Percentiles rank a stretch among this genome's conserved stretches.
These are phyloP conservation scores for Cichorium intybus DNA, from an alignment of 140 eudicot genomes.

Conservation along the genomic window DNA sequence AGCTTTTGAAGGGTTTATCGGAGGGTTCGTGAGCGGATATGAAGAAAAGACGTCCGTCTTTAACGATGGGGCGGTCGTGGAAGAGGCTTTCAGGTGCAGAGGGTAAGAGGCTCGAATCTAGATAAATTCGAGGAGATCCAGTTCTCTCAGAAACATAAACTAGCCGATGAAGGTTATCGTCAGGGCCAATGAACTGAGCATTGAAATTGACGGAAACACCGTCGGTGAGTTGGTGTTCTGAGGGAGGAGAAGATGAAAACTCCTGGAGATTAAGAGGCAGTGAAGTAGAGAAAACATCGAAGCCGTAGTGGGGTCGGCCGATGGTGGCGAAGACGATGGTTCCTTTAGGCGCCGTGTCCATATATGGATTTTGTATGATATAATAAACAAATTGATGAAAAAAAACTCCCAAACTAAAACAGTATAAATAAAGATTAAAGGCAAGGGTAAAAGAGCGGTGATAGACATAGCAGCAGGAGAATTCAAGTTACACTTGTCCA, in stretches of 20 bases:
- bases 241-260: not conserved
- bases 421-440: too few species aligned
- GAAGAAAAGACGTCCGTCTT: slow-evolving; percentile 38
- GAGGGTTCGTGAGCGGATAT: slow-evolving; percentile 60
- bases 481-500: slow-evolving; percentile 10
- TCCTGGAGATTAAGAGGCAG: slow-evolving; percentile 25
- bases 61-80: slow-evolving; percentile 67
- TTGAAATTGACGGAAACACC: slow-evolving; percentile 63
- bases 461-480: not conserved
- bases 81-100: slow-evolving; percentile 43
- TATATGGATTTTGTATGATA: too few species aligned
- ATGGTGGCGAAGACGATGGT: slow-evolving; percentile 69
- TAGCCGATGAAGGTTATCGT: slow-evolving; percentile 14
- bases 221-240: slow-evolving; percentile 61
- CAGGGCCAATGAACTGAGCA: slow-evolving; percentile 52
- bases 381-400: not conserved
- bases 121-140: slow-evolving; percentile 47
- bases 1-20: slow-evolving; percentile 54
- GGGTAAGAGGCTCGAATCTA: slow-evolving; percentile 24
- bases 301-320: slow-evolving; percentile 62
- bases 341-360: slow-evolving; percentile 43
- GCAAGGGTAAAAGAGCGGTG: not conserved
- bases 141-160: slow-evolving; percentile 67
- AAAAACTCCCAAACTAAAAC: too few species aligned
- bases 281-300: slow-evolving; percentile 50